Evolutionary conservation across 75 land plant genomes (phyloP).

Genomic region (Chamaecyparis obtusa): DNA sequence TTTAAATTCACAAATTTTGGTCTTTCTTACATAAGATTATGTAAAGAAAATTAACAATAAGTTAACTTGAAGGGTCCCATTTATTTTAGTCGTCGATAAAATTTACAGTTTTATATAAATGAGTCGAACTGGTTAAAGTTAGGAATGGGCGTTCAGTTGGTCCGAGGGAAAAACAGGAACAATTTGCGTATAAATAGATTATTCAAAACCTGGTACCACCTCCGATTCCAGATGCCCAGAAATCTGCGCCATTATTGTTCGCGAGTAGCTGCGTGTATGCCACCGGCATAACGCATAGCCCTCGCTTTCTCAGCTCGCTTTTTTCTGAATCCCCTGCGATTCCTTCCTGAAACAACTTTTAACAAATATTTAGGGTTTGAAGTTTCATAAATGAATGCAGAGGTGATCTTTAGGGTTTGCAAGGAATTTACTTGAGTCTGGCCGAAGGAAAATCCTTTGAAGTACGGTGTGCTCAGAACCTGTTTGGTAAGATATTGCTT

Average conservation of each 20-base stretch:
- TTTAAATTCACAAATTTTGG: too few relatives aligned
- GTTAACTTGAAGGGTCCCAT: too few relatives aligned
- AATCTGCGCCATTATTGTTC: conserved; percentile 31
- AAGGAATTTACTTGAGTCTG: neutral
- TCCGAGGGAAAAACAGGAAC: too few relatives aligned
- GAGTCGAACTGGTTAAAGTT: too few relatives aligned
- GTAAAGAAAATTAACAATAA: too few relatives aligned
- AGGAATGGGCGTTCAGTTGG: too few relatives aligned
- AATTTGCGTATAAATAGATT: too few relatives aligned
- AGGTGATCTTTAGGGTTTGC: neutral
- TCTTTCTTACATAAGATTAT: too few relatives aligned
- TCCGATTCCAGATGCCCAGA: conserved; percentile 16
- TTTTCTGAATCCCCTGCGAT: neutral
- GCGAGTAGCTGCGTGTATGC: conserved; percentile 17
- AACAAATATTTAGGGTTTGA: neutral
- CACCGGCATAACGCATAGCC: conserved; percentile 19
- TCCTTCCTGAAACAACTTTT: neutral
- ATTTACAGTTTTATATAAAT: too few relatives aligned
- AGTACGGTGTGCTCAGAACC: conserved; percentile 4
- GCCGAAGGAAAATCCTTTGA: neutral
- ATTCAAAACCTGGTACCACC: neutral
- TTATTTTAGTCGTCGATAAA: too few relatives aligned
- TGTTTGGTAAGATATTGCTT: neutral
- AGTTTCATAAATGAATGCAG: neutral
- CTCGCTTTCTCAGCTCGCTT: conserved; percentile 20